Conservation (phyloP, 257 asterid species). For the Linderniella brevidens region DNA sequence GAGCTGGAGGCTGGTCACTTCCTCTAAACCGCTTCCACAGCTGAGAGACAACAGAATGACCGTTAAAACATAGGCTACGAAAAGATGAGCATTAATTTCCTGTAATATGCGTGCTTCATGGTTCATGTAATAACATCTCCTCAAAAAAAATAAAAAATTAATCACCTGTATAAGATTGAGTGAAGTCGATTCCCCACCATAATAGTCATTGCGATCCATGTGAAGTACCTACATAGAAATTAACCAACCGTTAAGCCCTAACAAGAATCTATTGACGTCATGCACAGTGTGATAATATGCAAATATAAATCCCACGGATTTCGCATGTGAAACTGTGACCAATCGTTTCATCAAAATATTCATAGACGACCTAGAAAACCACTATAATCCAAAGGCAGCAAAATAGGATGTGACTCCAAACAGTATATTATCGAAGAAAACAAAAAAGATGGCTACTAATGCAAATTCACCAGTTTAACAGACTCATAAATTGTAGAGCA, state of each 20-base stretch:
- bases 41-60: conserved; percentile 15
- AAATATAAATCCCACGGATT: too few relatives aligned
- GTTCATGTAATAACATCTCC: conserved; percentile 1
- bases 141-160: background rate
- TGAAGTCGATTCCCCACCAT: conserved; percentile 56
- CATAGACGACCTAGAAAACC: background rate
- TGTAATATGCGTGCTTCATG: too few relatives aligned
- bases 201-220: conserved; percentile 57
- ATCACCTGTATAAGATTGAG: conserved; percentile 48
- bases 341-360: background rate
- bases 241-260: background rate
- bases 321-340: too few relatives aligned
- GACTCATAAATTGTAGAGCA: too few relatives aligned
- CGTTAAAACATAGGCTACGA: background rate
- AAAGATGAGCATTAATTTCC: too few relatives aligned
- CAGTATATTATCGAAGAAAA: too few relatives aligned
- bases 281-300: too few relatives aligned
- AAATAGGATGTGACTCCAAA: too few relatives aligned
- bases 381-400: too few relatives aligned
- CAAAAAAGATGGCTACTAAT: too few relatives aligned
- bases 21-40: conserved; percentile 88
- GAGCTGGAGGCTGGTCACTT: conserved; percentile 73
- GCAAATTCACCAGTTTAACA: too few relatives aligned
- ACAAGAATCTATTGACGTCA: background rate
- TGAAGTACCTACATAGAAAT: conserved; percentile 34